Conservation (phyloP, 768 basidiomycete genomes). For the Phlegmacium glaucopus region DNA sequence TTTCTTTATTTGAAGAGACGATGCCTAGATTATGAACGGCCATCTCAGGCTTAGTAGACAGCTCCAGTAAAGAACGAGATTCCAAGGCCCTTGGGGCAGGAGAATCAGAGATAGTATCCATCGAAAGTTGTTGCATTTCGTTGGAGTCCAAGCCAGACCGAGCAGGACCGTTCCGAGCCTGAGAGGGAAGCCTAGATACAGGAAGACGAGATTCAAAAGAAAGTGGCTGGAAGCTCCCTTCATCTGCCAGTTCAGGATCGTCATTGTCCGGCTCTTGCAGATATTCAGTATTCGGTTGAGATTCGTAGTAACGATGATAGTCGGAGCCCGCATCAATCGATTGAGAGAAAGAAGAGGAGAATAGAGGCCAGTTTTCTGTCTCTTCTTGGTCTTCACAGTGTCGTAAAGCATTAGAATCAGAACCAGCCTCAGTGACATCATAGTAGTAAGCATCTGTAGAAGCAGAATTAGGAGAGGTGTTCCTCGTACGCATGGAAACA, state of each 20-base stretch:
- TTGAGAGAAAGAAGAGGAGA: conserved; percentile 6
- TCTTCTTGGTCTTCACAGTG: conserved; percentile 5
- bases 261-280: neutral
- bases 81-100: neutral
- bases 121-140: neutral
- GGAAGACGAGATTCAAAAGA: conserved; percentile 8
- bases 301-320: neutral
- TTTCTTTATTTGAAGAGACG: neutral
- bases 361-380: conserved; percentile 18
- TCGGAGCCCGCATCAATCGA: neutral
- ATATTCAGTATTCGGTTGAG: neutral
- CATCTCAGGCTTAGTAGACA: conserved; percentile 15
- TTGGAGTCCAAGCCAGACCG: too few species aligned
- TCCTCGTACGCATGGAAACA: too few species aligned
- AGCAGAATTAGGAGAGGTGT: neutral
- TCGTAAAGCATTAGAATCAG: neutral
- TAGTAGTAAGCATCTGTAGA: neutral
- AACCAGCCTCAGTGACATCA: neutral
- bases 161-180: too few species aligned
- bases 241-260: neutral
- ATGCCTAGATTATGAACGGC: conserved; percentile 28
- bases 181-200: neutral
- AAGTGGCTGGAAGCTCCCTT: conserved; percentile 1
- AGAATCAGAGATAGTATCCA: too few species aligned
- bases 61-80: neutral